Conservation (phyloP, 1,284 basidiomycete species). For the Trametes hirsuta region DNA sequence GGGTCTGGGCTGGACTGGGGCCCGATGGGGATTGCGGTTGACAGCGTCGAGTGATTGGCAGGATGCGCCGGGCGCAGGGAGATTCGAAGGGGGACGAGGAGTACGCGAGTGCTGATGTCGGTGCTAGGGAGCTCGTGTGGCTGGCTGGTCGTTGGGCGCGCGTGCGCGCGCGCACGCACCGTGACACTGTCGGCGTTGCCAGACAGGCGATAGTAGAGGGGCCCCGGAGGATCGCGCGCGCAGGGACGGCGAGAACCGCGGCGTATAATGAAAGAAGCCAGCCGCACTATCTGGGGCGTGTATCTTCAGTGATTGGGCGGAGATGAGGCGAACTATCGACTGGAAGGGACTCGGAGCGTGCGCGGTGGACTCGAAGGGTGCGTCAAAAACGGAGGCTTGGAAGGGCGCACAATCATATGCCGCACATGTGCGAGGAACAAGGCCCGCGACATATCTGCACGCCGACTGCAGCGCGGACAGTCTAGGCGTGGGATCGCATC, state of each 20-base stretch:
- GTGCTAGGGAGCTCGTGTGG: neutral
- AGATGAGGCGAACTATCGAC: slow-evolving; percentile 2
- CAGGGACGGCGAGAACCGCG: neutral
- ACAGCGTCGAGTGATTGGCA: slow-evolving; percentile 1
- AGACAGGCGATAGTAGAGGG: slow-evolving; percentile 9
- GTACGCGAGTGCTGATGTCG: neutral
- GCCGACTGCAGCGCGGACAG: neutral
- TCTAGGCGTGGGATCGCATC: neutral
- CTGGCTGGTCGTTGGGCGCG: too few relatives aligned
- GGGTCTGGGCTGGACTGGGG: neutral
- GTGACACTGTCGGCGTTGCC: neutral
- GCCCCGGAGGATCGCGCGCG: slow-evolving; percentile 10
- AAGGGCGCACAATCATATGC: slow-evolving; percentile 13
- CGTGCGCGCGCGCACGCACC: too few relatives aligned
- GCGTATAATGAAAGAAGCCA: slow-evolving; percentile 6
- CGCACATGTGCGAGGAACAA: slow-evolving; percentile 5
- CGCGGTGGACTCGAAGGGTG: neutral
- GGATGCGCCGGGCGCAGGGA: neutral
- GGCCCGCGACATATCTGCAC: neutral
- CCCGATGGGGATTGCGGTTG: slow-evolving; percentile 4
- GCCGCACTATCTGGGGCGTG: neutral
- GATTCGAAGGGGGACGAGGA: neutral
- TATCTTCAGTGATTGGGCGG: slow-evolving; percentile 2
- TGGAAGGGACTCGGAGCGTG: neutral
- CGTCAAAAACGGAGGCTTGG: neutral